Evolutionary conservation across 495 filamentous ascomycete genomes (phyloP).

Genomic region (Talaromyces trachyspermus): DNA sequence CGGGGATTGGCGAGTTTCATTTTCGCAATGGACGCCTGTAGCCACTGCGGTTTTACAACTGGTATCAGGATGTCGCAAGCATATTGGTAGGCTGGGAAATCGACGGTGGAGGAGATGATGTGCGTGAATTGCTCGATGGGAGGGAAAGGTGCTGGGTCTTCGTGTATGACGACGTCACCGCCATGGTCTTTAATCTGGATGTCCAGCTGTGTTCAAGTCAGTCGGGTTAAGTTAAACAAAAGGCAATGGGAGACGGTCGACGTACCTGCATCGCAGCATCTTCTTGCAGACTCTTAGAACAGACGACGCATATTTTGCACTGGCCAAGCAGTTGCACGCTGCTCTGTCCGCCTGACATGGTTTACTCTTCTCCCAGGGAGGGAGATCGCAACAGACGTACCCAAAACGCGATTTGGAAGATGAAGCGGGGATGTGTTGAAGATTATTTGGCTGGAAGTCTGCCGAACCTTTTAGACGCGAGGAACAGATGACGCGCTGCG

Average conservation of each 20-base stretch:
- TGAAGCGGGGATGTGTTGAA: neutral
- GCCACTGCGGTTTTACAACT: conserved; percentile 81
- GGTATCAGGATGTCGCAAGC: conserved; percentile 66
- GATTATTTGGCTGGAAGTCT: no score
- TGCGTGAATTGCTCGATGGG: conserved; percentile 62
- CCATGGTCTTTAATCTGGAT: conserved; percentile 40
- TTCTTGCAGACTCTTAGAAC: conserved; percentile 40
- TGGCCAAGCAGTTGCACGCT: conserved; percentile 34
- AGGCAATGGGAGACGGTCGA: neutral
- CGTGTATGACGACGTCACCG: conserved; percentile 40
- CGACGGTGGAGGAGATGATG: conserved; percentile 74
- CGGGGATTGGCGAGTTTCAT: conserved; percentile 66
- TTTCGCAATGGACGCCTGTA: conserved; percentile 58
- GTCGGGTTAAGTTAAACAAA: neutral
- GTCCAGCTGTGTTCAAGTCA: neutral
- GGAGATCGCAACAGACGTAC: no score
- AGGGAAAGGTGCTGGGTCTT: conserved; percentile 37
- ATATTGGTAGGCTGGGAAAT: conserved; percentile 76
- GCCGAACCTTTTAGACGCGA: no score
- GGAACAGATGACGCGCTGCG: no score
- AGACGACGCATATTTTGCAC: conserved; percentile 35
- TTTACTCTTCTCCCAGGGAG: neutral
- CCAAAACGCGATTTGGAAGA: neutral
- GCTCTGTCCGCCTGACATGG: conserved; percentile 25
- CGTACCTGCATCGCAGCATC: conserved; percentile 38